A percentile compares a stretch with the other conserved stretches of the same genome.
Conservation (phyloP, 345 rosid genomes). For the Microthlaspi erraticum region DNA sequence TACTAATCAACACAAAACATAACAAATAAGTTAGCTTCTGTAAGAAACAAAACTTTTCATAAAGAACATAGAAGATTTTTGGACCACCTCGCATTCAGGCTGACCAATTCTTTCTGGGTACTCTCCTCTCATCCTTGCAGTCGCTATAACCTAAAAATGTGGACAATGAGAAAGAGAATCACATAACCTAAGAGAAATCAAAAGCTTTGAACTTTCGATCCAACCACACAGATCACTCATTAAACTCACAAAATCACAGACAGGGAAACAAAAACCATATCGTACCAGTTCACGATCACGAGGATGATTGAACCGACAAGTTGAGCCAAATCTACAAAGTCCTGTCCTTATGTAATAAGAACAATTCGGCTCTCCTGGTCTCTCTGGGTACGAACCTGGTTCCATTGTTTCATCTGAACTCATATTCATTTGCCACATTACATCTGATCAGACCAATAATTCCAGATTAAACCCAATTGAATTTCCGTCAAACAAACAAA, state of each 20-base stretch:
- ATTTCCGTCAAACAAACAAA: not conserved
- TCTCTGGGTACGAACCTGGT: slow-evolving; percentile 76
- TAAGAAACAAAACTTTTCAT: slow-evolving; percentile 1
- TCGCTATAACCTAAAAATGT: slow-evolving; percentile 78
- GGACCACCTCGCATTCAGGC: slow-evolving; percentile 90
- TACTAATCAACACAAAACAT: slow-evolving; percentile 55
- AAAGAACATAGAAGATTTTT: not conserved
- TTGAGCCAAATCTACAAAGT: slow-evolving; percentile 81
- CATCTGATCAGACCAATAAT: slow-evolving; percentile 54
- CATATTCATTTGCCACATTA: slow-evolving; percentile 90
- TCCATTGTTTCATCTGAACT: slow-evolving; percentile 74
- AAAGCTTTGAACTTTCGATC: slow-evolving; percentile 17
- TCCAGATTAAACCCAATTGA: slow-evolving; percentile 4
- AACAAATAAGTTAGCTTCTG: slow-evolving; percentile 31
- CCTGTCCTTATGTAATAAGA: slow-evolving; percentile 98
- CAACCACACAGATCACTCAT: slow-evolving; percentile 15
- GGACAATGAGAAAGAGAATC: no score
- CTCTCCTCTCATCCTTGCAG: slow-evolving; percentile 93
- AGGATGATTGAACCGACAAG: slow-evolving; percentile 65
- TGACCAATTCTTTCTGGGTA: slow-evolving; percentile 96
- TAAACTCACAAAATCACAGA: not conserved
- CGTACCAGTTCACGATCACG: slow-evolving; percentile 92
- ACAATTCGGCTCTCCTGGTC: slow-evolving; percentile 95
- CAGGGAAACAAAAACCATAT: not conserved
- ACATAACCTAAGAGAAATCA: slow-evolving; percentile 63